These are phyloP conservation scores for Leccinum truebloodii DNA, from an alignment of 768 basidiomycete genomes.

Conservation along the genomic window DNA sequence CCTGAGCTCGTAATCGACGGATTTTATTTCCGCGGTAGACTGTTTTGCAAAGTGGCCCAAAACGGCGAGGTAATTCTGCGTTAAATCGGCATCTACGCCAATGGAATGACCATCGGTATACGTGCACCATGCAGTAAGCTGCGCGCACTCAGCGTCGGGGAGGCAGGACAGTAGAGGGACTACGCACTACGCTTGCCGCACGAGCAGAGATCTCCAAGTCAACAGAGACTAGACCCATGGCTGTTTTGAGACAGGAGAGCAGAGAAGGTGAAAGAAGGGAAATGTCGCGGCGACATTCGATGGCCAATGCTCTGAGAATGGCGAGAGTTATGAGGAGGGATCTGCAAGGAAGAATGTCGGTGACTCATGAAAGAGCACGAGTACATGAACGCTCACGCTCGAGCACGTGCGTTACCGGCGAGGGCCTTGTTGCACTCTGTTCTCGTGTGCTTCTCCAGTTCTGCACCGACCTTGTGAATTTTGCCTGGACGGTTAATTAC, in stretches of 20 bases:
- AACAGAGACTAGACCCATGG: constrained; percentile 51
- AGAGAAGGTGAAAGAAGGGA: constrained; percentile 71
- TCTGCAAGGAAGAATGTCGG: constrained; percentile 36
- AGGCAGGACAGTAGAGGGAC: not conserved
- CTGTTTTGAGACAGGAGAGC: constrained; percentile 60
- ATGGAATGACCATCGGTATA: constrained; percentile 86
- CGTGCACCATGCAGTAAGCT: constrained; percentile 93
- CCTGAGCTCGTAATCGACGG: constrained; percentile 64
- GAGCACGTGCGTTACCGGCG: constrained; percentile 71
- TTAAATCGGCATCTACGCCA: constrained; percentile 71
- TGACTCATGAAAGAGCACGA: not conserved
- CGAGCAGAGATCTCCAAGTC: constrained; percentile 79
- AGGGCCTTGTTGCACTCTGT: constrained; percentile 63
- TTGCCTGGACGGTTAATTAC: constrained; percentile 83
- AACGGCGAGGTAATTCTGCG: constrained; percentile 67
- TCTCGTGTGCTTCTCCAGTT: constrained; percentile 74
- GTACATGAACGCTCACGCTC: constrained; percentile 62
- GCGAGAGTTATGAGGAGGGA: constrained; percentile 81
- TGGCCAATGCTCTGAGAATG: constrained; percentile 78
- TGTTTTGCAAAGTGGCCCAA: constrained; percentile 65
- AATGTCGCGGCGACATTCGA: constrained; percentile 86
- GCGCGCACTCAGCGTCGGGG: constrained; percentile 2
- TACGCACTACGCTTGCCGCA: constrained; percentile 77
- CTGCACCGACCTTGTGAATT: constrained; percentile 70
- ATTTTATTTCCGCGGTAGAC: constrained; percentile 49